Base-by-base conservation (phyloP, 768 basidiomycete genomes). In the Boletus barrowsii region DNA sequence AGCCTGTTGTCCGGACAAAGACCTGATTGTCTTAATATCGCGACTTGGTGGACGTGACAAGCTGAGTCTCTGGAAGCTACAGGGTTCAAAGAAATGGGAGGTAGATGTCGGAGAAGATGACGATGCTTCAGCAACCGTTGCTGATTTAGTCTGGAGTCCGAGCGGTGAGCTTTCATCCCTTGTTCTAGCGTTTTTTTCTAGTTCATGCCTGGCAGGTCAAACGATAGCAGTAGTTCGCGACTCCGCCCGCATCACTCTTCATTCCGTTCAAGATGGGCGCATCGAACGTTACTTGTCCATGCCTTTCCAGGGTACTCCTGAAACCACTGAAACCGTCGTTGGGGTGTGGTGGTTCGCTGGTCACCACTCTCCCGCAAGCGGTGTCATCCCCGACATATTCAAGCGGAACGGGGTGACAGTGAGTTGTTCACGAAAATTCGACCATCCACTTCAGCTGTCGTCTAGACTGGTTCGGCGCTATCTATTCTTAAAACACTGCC, bases 1-100 rank as follows among this genome's bases (percentile, higher is more conserved):
- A 20, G 82, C 90, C 44, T 91, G 90, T 62, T 90, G 90, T 67
- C 89, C 90, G 10, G 90, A 92, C 73, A 93, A 92, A 68, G 90
- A 93, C 69, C 75, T 92, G 40, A 72, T 91, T 5, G 74, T 85
- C 26, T 72, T 90, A 9, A 73, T 91, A 47, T 84, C 85, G 54
- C 79, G 83, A 29, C 73, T 86, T 24, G 87, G 83, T 32, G 83
- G 83, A 32, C 79, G 80, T 57, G 88, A 90, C 63, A 79, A 83
- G 55, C 68, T 92, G 64, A 83, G 84, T 58, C 75, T 93, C 36
- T 93, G 88, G 88, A 91, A 89, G 61, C 81, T 84, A 68, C 84
- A 87, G 59, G 89, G 90, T 17, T 72, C 82, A 8, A 91, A 84
- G 69, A 84, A 86, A 57, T 93, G 91, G 91, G 90, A 93, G 63